A percentile compares a stretch with the other conserved stretches of the same genome.
phyloP scores from a whole-genome alignment of 2,329 filamentous ascomycete species.

The Talaromyces amestolkiae region DNA sequence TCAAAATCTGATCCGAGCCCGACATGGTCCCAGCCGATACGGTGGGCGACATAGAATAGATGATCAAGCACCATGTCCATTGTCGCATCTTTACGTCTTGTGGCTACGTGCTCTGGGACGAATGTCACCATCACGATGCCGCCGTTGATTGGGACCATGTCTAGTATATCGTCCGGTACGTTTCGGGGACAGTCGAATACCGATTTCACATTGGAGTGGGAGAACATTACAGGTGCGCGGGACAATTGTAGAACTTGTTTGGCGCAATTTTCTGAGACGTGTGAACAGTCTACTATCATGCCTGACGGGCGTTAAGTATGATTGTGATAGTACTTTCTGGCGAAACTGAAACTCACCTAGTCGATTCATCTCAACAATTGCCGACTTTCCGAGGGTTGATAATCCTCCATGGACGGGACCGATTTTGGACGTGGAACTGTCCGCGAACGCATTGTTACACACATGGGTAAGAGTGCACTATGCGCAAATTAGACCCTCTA shows the following conservation, averaged over 20 bases:
- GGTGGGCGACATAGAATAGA: background rate
- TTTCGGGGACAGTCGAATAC: background rate
- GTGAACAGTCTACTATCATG: background rate
- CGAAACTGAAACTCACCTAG: background rate
- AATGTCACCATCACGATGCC: conserved; percentile 3
- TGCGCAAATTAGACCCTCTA: no score
- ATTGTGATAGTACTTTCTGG: background rate
- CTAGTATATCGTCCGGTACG: background rate
- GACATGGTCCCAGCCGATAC: background rate
- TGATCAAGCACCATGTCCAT: background rate
- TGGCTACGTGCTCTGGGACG: background rate
- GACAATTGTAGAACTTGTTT: background rate
- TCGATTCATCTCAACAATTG: background rate
- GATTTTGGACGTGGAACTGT: background rate
- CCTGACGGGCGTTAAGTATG: background rate
- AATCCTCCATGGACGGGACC: background rate
- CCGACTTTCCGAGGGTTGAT: background rate
- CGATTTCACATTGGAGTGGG: background rate
- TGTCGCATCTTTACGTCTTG: background rate
- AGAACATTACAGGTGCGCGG: background rate
- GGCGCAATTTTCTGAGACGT: background rate
- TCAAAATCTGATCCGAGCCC: background rate
- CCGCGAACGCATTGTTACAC: no score
- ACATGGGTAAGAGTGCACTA: background rate
- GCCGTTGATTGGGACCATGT: background rate